Base-by-base conservation (phyloP, 371 early-diverging fungal genomes). In the Nosema granulosis region DNA sequence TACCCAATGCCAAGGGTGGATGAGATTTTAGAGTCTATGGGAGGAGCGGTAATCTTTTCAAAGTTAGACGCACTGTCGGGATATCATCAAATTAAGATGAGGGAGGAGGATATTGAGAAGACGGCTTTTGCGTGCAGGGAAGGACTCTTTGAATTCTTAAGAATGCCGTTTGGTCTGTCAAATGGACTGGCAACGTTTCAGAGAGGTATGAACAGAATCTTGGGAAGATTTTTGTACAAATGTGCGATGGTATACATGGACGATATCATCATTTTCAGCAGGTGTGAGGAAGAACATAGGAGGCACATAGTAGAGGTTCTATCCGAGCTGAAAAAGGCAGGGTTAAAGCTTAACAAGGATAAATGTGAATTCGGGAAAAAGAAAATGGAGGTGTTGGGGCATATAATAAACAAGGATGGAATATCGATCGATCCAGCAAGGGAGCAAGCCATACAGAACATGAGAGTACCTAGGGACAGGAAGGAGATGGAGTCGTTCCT, bases 71-170 rank as follows among this genome's bases (percentile, higher is more conserved):
- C 20, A 22, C 6, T 11, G 22, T 56, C 57, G 20, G 87, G 87
- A 0, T 88, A 82, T 71, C 82, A 84, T 81, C 86, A 88, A 67
- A 70, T 87, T 11, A 69, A 0, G 57, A 4, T 56, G 20, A 56
- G 20, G 9, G 11, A 56, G 20, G 4, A 11, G 22, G 57, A 56
- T n/a, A 22, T 4, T 9, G 4, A 56, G 4, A 56, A 86, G 32
- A 85, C 87, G 0, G 87, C 85, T 0, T 87, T 87, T 54, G 68
- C 77, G n/a, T 73, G 75, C 0, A 31, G 37, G 28, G 20, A 61
- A 12, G 84, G 86, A 20, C 51, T 76, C 2, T 83, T 65, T 71
- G 84, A 87, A 68, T 88, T 75, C 59, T 65, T 22, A 0, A 58
- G 20, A 69, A 70, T 76, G 71, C 76, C 74, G 54, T 73, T 73